phyloP scores from a whole-genome alignment of 1,284 basidiomycete species.

The Leucocoprinus gongylophorus region DNA sequence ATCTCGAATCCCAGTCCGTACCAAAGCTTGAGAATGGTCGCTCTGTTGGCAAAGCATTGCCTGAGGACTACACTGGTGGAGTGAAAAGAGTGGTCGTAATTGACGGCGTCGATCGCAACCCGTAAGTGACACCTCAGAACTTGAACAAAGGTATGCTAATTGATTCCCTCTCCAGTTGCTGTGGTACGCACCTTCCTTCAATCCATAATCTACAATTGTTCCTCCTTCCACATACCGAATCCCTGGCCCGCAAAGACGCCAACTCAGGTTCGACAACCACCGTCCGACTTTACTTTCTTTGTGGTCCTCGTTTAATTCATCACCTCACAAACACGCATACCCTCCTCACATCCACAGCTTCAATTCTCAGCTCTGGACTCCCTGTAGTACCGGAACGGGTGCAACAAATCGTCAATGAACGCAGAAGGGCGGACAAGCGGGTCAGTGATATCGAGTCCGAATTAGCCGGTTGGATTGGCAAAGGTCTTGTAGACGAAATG shows the following conservation, averaged over 20 bases:
- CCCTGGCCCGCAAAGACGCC: conserved; percentile 40
- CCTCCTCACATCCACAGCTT: conserved; percentile 48
- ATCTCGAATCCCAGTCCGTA: conserved; percentile 25
- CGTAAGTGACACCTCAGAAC: conserved; percentile 37
- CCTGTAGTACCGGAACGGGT: conserved; percentile 63
- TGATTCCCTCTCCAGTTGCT: conserved; percentile 52
- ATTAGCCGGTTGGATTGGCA: conserved; percentile 53
- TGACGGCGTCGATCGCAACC: conserved; percentile 73
- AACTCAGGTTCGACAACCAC: conserved; percentile 41
- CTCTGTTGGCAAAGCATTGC: conserved; percentile 50
- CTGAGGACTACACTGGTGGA: conserved; percentile 67
- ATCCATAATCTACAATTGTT: conserved; percentile 69
- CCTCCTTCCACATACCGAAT: conserved; percentile 57
- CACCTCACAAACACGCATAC: conserved; percentile 53
- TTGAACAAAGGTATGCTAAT: background rate
- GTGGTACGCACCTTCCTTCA: conserved; percentile 77
- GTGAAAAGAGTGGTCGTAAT: conserved; percentile 79
- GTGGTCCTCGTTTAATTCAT: conserved; percentile 67
- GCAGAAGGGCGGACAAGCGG: conserved; percentile 54
- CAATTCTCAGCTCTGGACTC: conserved; percentile 59
- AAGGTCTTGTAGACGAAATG: conserved; percentile 35
- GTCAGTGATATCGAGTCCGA: conserved; percentile 62
- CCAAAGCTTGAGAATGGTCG: conserved; percentile 38
- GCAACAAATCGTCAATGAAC: conserved; percentile 58
- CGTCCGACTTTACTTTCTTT: conserved; percentile 71